These are phyloP conservation scores for Euphorbia tirucalli DNA, from an alignment of 345 rosid species.

Conservation along the genomic window DNA sequence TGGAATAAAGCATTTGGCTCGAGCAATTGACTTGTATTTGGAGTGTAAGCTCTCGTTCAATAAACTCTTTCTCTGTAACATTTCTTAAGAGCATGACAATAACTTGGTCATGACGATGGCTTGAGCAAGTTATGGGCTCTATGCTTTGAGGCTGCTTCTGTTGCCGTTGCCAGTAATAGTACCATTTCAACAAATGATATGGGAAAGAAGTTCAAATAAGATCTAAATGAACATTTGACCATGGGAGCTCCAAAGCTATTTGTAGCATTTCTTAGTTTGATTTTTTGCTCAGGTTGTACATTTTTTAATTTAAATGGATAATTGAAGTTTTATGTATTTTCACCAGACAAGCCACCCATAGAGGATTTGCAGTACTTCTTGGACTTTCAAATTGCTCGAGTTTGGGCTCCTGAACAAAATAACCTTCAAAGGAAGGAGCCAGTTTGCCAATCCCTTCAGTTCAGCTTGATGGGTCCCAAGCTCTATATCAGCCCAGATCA, in stretches of 20 bases:
- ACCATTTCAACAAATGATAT: background rate
- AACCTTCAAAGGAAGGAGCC: conserved; percentile 90
- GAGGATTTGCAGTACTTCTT: conserved; percentile 95
- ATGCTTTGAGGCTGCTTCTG: no score
- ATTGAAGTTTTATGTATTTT: conserved; percentile 10
- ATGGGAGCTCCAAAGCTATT: background rate
- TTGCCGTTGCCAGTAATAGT: no score
- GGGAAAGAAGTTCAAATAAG: background rate
- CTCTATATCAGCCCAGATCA: conserved; percentile 89
- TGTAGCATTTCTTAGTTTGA: background rate
- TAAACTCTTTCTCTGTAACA: background rate
- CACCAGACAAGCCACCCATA: conserved; percentile 87
- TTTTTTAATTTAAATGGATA: background rate
- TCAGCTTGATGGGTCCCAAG: conserved; percentile 99
- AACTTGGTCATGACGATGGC: no score
- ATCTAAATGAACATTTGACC: background rate
- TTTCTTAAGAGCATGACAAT: background rate
- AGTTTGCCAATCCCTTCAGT: conserved; percentile 82
- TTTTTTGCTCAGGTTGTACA: background rate
- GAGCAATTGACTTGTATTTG: conserved; percentile 84
- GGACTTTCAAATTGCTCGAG: conserved; percentile 81
- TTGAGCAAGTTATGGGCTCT: no score
- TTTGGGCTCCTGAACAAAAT: conserved; percentile 95
- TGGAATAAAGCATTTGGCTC: conserved; percentile 76
- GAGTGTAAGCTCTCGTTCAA: conserved; percentile 64